These are phyloP conservation scores for Colletotrichum higginsianum DNA, from an alignment of 2,329 filamentous ascomycete genomes.

Conservation along the genomic window DNA sequence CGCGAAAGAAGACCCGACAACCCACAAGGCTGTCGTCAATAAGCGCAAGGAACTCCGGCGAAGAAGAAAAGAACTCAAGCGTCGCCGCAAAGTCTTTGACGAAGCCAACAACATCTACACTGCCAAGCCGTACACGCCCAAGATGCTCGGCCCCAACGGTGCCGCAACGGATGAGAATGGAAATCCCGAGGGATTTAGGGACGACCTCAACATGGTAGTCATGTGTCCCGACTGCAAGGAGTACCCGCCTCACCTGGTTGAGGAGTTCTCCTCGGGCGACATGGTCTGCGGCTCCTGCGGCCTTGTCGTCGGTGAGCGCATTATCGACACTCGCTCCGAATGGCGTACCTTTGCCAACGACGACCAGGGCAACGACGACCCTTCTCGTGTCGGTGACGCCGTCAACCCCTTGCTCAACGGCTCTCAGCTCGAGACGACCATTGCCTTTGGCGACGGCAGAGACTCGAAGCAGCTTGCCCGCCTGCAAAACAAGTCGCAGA, in stretches of 20 bases:
- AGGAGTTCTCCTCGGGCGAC: conserved; percentile 93
- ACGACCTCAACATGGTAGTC: conserved; percentile 89
- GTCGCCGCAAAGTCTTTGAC: conserved; percentile 57
- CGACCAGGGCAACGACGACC: conserved; percentile 95
- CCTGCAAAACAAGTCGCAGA: conserved; percentile 84
- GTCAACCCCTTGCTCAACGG: conserved; percentile 92
- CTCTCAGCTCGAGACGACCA: conserved; percentile 88
- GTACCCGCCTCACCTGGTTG: conserved; percentile 90
- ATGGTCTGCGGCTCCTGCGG: conserved; percentile 95
- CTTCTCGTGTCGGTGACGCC: conserved; percentile 96
- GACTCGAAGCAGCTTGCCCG: conserved; percentile 83
- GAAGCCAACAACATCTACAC: conserved; percentile 60
- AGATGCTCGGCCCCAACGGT: conserved; percentile 62
- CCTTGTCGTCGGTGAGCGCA: conserved; percentile 88
- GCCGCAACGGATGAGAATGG: conserved; percentile 38
- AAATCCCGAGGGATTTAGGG: conserved; percentile 68
- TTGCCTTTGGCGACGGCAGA: conserved; percentile 84
- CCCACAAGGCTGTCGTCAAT: conserved; percentile 48
- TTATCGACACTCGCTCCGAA: conserved; percentile 96
- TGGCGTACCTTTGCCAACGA: conserved; percentile 99
- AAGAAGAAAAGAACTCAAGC: conserved; percentile 53
- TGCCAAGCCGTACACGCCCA: conserved; percentile 57
- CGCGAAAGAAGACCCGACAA: conserved; percentile 40
- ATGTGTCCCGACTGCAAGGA: conserved; percentile 94
- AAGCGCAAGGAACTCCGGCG: conserved; percentile 53